phyloP scores from a whole-genome alignment of 2,329 filamentous ascomycete species.

The Ophiosphaerella korrae region DNA sequence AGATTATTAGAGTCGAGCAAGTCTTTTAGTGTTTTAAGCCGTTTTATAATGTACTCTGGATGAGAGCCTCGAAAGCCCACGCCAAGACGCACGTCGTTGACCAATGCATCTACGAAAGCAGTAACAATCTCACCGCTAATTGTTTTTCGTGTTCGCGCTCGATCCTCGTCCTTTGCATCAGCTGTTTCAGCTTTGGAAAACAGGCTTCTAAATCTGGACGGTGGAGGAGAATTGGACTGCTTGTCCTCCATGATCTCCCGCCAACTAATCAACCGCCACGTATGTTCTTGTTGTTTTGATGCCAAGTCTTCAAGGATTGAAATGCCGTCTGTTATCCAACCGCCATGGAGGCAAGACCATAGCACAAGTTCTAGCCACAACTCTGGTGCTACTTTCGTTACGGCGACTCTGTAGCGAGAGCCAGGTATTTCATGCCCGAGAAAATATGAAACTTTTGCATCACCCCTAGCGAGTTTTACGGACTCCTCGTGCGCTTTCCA shows the following conservation, averaged over 20 bases:
- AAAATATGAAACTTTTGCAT: constrained; percentile 46
- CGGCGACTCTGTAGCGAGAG: constrained; percentile 48
- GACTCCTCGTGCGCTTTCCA: constrained; percentile 55
- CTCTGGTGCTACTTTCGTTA: constrained; percentile 51
- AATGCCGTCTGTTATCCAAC: constrained; percentile 52
- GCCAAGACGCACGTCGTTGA: constrained; percentile 53
- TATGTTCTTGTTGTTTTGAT: constrained; percentile 21
- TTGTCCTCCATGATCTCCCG: constrained; percentile 45
- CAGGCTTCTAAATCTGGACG: constrained; percentile 27
- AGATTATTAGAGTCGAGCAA: constrained; percentile 47
- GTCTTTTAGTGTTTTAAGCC: constrained; percentile 43
- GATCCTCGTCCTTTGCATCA: constrained; percentile 27
- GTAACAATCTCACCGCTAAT: constrained; percentile 64
- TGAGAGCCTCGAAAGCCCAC: constrained; percentile 48
- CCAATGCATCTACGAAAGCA: constrained; percentile 59
- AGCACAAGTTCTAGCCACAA: constrained; percentile 59
- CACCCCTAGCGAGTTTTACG: constrained; percentile 30
- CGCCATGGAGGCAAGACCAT: constrained; percentile 57
- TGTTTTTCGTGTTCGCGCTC: constrained; percentile 49
- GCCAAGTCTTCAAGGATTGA: constrained; percentile 44
- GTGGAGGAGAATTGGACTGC: constrained; percentile 22
- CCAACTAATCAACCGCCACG: constrained; percentile 49
- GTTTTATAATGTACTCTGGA: constrained; percentile 40
- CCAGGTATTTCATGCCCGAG: constrained; percentile 52
- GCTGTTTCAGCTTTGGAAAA: constrained; percentile 26